A percentile compares a stretch with the other conserved stretches of the same genome.
These are phyloP conservation scores for Verticillium nonalfalfae DNA, from an alignment of 2,329 filamentous ascomycete species.

Conservation along the genomic window DNA sequence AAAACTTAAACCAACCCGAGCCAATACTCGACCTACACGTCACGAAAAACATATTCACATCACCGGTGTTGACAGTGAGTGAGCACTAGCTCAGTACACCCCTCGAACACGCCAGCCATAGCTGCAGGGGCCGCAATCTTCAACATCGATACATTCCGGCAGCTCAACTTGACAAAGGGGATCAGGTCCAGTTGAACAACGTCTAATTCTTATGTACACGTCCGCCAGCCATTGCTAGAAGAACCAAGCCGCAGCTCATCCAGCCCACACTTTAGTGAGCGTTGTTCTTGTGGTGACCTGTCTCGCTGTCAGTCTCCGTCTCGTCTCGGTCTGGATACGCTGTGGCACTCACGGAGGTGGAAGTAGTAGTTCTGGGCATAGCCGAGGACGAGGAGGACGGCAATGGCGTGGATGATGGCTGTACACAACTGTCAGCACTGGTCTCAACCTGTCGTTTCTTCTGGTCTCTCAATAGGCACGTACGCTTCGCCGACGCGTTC, in stretches of 20 bases:
- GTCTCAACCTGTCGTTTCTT: neutral
- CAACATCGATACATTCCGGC: neutral
- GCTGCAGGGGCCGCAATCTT: neutral
- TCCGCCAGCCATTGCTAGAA: conserved; percentile 9
- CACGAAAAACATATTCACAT: no score
- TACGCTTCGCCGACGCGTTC: conserved; percentile 85
- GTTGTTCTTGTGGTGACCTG: conserved; percentile 99
- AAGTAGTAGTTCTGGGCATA: conserved; percentile 99
- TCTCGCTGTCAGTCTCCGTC: conserved; percentile 14
- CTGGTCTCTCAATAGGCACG: conserved; percentile 30
- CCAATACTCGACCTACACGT: no score
- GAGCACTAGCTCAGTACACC: no score
- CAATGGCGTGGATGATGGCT: conserved; percentile 88
- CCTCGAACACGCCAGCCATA: no score
- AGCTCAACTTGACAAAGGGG: conserved; percentile 2
- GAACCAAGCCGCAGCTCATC: conserved; percentile 5
- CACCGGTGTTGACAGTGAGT: no score
- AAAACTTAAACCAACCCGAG: no score
- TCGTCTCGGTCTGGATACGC: neutral
- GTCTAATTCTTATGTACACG: conserved; percentile 15
- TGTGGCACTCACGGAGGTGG: conserved; percentile 78
- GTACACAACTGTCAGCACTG: conserved; percentile 4
- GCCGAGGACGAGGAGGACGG: conserved; percentile 69
- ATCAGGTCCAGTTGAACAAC: conserved; percentile 3
- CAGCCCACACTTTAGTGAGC: conserved; percentile 65